Evolutionary conservation across 345 rosid genomes (phyloP).

Genomic region (Bruguiera gymnorhiza): DNA sequence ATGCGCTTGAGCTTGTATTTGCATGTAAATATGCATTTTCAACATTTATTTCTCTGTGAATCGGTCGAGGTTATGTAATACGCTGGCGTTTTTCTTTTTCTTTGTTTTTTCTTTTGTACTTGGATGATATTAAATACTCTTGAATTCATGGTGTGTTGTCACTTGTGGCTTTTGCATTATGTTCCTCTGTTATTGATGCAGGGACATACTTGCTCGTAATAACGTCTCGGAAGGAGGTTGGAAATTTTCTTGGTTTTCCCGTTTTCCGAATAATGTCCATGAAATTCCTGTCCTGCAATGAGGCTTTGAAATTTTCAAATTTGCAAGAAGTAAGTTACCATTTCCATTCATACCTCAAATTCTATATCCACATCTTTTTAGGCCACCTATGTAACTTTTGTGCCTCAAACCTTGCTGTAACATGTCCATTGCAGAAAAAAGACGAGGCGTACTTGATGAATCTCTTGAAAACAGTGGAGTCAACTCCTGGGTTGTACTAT

Average conservation of each 20-base stretch:
- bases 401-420: slow-evolving; percentile 5
- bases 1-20: too few species aligned
- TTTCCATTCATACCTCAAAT: slow-evolving; percentile 4
- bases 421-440: slow-evolving; percentile 54
- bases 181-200: slow-evolving; percentile 21
- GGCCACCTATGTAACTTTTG: not conserved
- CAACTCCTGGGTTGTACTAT: slow-evolving; percentile 81
- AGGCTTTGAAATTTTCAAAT: slow-evolving; percentile 57
- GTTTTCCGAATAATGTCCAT: slow-evolving; percentile 62
- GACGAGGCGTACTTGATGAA: slow-evolving; percentile 77
- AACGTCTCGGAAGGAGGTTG: slow-evolving; percentile 68
- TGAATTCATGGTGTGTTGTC: not conserved
- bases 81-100: too few species aligned
- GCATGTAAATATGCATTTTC: not conserved
- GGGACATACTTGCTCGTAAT: slow-evolving; percentile 77
- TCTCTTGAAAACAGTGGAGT: slow-evolving; percentile 68
- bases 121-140: not conserved
- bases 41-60: not conserved
- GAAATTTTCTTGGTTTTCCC: slow-evolving; percentile 69
- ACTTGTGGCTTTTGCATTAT: too few species aligned
- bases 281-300: slow-evolving; percentile 79
- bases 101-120: not conserved
- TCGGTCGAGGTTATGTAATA: not conserved
- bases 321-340: slow-evolving; percentile 63
- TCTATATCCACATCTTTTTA: not conserved